These are phyloP conservation scores for Psilocybe tampanensis DNA, from an alignment of 768 basidiomycete genomes.

Conservation along the genomic window DNA sequence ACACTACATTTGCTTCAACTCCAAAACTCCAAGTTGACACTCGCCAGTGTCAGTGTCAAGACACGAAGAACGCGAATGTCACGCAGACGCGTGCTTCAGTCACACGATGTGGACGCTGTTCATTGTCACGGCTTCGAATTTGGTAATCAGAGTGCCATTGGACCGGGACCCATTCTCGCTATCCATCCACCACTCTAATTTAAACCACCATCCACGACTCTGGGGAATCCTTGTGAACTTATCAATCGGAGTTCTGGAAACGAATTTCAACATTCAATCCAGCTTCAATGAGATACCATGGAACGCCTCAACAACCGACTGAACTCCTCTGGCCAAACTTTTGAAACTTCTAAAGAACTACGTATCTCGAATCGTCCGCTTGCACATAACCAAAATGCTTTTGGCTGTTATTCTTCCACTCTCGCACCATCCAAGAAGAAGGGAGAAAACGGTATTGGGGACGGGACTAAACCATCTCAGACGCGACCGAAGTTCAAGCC, in stretches of 20 bases:
- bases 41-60: background rate
- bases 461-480: background rate
- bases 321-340: background rate
- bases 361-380: background rate
- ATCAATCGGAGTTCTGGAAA: background rate
- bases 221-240: too few species aligned
- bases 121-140: background rate
- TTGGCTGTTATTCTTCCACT: background rate
- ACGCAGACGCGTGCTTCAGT: conserved; percentile 12
- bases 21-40: background rate
- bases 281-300: conserved; percentile 1
- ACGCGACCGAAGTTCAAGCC: background rate
- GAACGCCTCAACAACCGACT: background rate
- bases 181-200: background rate
- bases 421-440: background rate
- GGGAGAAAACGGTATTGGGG: background rate
- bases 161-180: background rate
- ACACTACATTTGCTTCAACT: too few species aligned
- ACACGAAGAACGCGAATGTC: conserved; percentile 14
- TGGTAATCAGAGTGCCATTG: background rate
- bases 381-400: background rate
- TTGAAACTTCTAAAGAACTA: background rate
- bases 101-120: conserved; percentile 10
- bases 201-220: too few species aligned
- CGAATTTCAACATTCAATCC: background rate